Conservation (phyloP, 2,329 filamentous ascomycete genomes). For the Rutstroemia sp. region DNA sequence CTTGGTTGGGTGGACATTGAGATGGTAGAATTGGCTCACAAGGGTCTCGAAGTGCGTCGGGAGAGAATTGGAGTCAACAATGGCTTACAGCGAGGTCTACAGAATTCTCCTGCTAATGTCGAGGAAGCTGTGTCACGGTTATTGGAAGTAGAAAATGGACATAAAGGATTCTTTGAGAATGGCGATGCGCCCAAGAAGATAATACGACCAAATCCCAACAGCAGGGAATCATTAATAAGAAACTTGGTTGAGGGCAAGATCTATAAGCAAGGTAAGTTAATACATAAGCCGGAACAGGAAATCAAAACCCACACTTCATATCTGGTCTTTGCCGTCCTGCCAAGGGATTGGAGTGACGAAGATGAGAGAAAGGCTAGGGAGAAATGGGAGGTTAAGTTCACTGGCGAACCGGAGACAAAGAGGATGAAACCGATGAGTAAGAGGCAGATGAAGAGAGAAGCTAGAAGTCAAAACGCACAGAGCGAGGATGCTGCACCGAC, state of each 20-base stretch:
- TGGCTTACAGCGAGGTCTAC: constrained; percentile 48
- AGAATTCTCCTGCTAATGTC: constrained; percentile 59
- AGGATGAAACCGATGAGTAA: constrained; percentile 16
- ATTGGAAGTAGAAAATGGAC: constrained; percentile 63
- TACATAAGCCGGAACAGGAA: constrained; percentile 78
- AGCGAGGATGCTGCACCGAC: no score
- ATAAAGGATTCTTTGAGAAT: constrained; percentile 52
- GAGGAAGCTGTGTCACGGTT: constrained; percentile 70
- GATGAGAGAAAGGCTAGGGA: constrained; percentile 65
- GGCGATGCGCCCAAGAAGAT: constrained; percentile 18
- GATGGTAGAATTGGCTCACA: constrained; percentile 84
- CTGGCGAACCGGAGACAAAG: constrained; percentile 15
- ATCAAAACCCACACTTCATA: constrained; percentile 97
- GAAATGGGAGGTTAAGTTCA: constrained; percentile 40
- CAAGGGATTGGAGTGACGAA: constrained; percentile 75
- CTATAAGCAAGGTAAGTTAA: constrained; percentile 69
- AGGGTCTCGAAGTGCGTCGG: constrained; percentile 71
- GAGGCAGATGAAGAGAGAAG: constrained; percentile 23
- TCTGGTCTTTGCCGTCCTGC: constrained; percentile 83
- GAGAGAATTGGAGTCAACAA: constrained; percentile 68
- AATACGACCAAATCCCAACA: constrained; percentile 29
- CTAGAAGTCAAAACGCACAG: constrained; percentile 2
- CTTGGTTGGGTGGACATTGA: constrained; percentile 86
- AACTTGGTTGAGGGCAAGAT: constrained; percentile 39
- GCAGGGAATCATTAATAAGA: constrained; percentile 27